A percentile compares a stretch with the other conserved stretches of the same genome.
These are phyloP conservation scores for Boletus edulis DNA, from an alignment of 768 basidiomycete species.

Conservation along the genomic window DNA sequence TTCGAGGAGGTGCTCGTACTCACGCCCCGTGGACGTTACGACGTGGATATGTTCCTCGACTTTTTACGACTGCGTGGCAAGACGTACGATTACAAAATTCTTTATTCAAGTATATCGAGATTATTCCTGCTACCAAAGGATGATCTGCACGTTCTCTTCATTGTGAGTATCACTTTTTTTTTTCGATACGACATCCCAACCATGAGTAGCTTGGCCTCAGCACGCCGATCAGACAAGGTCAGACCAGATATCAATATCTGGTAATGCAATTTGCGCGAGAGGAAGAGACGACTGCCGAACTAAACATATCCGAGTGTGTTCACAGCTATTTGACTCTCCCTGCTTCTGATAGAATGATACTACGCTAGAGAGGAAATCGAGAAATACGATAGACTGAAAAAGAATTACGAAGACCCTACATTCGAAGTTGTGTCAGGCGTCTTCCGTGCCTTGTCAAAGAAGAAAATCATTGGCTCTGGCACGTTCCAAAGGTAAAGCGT, in stretches of 20 bases:
- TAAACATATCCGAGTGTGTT: conserved; percentile 88
- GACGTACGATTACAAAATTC: conserved; percentile 98
- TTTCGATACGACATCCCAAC: conserved; percentile 2
- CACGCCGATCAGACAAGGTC: conserved; percentile 95
- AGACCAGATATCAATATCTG: conserved; percentile 95
- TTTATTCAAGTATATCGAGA: conserved; percentile 81
- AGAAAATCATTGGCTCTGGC: conserved; percentile 88
- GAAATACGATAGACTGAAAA: conserved; percentile 82
- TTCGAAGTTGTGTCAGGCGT: conserved; percentile 94
- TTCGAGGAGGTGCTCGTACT: conserved; percentile 94
- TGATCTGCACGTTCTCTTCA: conserved; percentile 92
- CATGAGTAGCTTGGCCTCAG: conserved; percentile 76
- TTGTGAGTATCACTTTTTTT: conserved; percentile 50
- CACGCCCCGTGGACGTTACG: conserved; percentile 95
- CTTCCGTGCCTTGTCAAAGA: conserved; percentile 86
- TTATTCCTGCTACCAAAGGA: conserved; percentile 96
- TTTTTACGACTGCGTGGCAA: conserved; percentile 96
- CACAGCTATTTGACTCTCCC: background rate
- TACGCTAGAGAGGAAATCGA: conserved; percentile 64
- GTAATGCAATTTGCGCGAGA: conserved; percentile 98
- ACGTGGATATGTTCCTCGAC: conserved; percentile 96
- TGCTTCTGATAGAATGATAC: background rate
- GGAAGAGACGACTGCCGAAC: conserved; percentile 93
- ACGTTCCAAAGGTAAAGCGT: conserved; percentile 73
- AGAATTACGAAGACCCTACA: conserved; percentile 92